Evolutionary conservation across 1,284 basidiomycete genomes (phyloP).

Genomic region (Phlebopus sp.): DNA sequence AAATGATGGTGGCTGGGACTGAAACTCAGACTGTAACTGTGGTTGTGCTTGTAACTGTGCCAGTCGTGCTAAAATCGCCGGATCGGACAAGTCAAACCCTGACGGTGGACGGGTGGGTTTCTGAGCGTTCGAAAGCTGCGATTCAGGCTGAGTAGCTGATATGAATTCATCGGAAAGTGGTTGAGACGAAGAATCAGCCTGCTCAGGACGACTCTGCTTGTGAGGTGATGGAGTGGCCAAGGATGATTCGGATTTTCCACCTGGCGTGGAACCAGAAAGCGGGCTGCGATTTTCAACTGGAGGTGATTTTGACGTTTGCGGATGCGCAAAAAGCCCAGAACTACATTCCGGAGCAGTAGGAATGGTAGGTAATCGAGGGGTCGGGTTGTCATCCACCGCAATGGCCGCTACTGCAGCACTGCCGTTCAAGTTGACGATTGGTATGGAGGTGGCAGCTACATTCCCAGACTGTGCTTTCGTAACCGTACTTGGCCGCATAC

Average conservation of each 20-base stretch:
- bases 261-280: not conserved
- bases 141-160: conserved; percentile 5
- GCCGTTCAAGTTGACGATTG: not conserved
- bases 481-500: conserved; percentile 11
- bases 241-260: conserved; percentile 2
- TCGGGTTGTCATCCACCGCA: conserved; percentile 6
- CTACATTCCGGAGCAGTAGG: conserved; percentile 11
- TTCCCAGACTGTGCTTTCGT: conserved; percentile 11
- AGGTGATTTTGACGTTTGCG: not conserved
- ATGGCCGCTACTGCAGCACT: not conserved
- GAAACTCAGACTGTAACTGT: conserved; percentile 11
- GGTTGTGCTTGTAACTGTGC: conserved; percentile 23
- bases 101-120: conserved; percentile 4
- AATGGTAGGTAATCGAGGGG: conserved; percentile 1
- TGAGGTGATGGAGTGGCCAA: conserved; percentile 6
- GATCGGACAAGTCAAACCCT: conserved; percentile 23
- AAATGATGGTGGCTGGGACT: not conserved
- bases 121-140: not conserved
- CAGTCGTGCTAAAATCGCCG: conserved; percentile 21
- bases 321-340: conserved; percentile 3
- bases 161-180: not conserved
- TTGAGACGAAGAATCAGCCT: not conserved
- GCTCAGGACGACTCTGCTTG: conserved; percentile 8
- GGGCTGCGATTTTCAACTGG: not conserved
- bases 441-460: not conserved